Evolutionary conservation across 2,329 filamentous ascomycete species (phyloP).

Genomic region (Calonectria hongkongensis): DNA sequence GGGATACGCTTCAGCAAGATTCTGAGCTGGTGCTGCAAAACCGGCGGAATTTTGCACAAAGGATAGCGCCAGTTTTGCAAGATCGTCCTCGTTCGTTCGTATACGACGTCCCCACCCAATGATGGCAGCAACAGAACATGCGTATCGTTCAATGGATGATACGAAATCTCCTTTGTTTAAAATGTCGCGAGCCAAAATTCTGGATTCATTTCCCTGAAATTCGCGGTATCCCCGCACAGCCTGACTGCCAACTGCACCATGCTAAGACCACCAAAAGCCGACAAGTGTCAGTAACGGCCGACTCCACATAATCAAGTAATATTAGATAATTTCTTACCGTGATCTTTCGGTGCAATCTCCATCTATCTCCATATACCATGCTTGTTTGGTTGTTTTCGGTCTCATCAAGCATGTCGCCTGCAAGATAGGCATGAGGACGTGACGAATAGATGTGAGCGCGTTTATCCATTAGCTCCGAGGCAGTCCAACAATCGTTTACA

Average conservation of each 20-base stretch:
- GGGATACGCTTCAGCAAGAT: neutral
- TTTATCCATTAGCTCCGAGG: constrained; percentile 9
- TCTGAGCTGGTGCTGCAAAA: constrained; percentile 1
- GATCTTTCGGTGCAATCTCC: constrained; percentile 9
- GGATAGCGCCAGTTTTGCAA: neutral
- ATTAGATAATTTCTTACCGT: neutral
- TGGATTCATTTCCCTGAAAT: constrained; percentile 11
- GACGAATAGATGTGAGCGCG: constrained; percentile 12
- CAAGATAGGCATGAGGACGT: constrained; percentile 1
- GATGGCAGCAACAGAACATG: constrained; percentile 15
- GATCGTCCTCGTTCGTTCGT: neutral
- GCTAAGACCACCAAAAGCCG: neutral
- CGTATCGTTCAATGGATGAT: constrained; percentile 16
- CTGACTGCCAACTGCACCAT: constrained; percentile 1
- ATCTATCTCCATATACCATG: constrained; percentile 7
- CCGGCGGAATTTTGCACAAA: constrained; percentile 7
- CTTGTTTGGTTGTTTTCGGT: constrained; percentile 13
- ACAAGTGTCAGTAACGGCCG: neutral
- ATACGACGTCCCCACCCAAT: constrained; percentile 14
- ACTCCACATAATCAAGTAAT: too few species aligned
- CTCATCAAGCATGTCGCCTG: constrained; percentile 10
- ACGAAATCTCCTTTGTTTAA: neutral
- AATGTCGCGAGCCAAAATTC: neutral
- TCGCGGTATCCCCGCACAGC: constrained; percentile 1
- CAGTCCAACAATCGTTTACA: constrained; percentile 11